Base-by-base conservation (phyloP, 2,329 filamentous ascomycete genomes). In the Monosporascus sp. region DNA sequence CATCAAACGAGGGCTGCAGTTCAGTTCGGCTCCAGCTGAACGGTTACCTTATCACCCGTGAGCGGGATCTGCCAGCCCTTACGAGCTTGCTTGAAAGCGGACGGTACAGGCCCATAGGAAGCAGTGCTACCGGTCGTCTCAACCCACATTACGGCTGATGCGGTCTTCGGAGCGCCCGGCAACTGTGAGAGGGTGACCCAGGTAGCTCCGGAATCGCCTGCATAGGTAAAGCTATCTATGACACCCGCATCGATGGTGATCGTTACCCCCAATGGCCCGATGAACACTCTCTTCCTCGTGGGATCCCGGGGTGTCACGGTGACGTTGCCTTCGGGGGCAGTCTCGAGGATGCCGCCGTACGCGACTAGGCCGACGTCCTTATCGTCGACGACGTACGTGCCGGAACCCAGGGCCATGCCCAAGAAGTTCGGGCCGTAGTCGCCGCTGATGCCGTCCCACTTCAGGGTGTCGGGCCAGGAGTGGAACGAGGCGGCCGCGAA, bases 371-470 rank as follows among this genome's bases (percentile, higher is more conserved):
- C 79, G 4, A 78, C 68, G 1, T 68, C 67, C 0, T 62, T 52
- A 52, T 80, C 74, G 0, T 75, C 58, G 0, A 74, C 72, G 5
- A 83, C 66, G 52, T 81, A 83, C 0, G 75, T 75, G 0, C 73
- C 74, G 4, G 77, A 74, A 1, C 75, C 78, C 1, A 82, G 66
- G 0, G 73, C 72, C 45, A 80, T 65, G 0, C 80, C 81, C 0
- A 83, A 53, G 54, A 84, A 81, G 2, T 74, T 77, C 0, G 74
- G 75, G 0, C 81, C 81, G 52, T 84, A 84, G 61, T 85, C 82
- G 1, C 81, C 80, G 8, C 73, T 78, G 56, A 79, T 80, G 0
- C 72, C 74, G 58, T 85, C 81, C 77, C 81, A 84, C 22, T 69
- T 70, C 31, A 84, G 67, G 0, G 78, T 77, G 37, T 82, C 75